Evolutionary conservation across 768 basidiomycete species (phyloP).

Genomic region (Strobilomyces confusus): DNA sequence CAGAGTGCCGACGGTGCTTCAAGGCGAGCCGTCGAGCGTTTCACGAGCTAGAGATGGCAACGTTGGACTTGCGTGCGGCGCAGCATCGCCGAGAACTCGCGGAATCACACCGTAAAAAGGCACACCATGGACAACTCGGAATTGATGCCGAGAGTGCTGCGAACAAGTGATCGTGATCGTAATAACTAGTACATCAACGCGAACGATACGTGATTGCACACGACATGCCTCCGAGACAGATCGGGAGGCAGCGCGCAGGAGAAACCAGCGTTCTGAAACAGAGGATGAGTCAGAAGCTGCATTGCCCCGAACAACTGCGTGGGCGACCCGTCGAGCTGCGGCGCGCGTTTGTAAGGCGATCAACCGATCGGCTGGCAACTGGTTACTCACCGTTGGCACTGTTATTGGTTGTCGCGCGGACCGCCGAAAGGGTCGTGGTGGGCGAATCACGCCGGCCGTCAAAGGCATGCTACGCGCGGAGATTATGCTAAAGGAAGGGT

Average conservation of each 20-base stretch:
- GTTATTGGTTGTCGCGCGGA: conserved; percentile 32
- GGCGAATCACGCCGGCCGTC: conserved; percentile 57
- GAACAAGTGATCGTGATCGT: conserved; percentile 24
- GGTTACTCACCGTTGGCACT: conserved; percentile 52
- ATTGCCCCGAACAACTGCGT: conserved; percentile 64
- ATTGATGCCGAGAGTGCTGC: conserved; percentile 40
- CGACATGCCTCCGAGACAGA: conserved; percentile 60
- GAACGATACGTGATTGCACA: conserved; percentile 59
- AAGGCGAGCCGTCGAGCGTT: conserved; percentile 46
- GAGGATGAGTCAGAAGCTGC: conserved; percentile 39
- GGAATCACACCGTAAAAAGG: conserved; percentile 57
- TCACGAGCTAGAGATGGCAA: conserved; percentile 58
- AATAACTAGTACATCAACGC: conserved; percentile 20
- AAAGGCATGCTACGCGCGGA: conserved; percentile 53
- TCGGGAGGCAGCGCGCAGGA: conserved; percentile 68
- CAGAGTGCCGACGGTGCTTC: conserved; percentile 37
- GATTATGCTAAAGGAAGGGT: conserved; percentile 18
- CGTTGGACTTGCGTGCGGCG: conserved; percentile 56
- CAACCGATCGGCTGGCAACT: conserved; percentile 3
- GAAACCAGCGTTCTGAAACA: conserved; percentile 55
- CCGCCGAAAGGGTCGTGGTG: conserved; percentile 54
- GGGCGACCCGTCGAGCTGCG: conserved; percentile 59
- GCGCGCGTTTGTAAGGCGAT: conserved; percentile 13
- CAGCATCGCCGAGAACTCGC: conserved; percentile 57
- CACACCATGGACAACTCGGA: conserved; percentile 57